Conservation (phyloP, 306 rosid genomes). For the Corylus heterophylla region DNA sequence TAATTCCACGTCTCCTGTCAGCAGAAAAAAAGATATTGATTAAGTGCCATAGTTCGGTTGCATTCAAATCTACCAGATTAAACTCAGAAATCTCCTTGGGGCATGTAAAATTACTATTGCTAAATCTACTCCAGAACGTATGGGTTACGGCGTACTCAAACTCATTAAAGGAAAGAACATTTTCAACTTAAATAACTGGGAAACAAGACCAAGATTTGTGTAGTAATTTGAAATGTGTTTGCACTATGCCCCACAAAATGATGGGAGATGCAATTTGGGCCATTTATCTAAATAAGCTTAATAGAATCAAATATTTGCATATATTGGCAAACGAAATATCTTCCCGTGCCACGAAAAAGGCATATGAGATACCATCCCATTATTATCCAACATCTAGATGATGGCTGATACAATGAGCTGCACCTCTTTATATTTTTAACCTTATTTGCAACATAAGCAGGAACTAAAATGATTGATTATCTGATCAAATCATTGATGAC, state of each 20-base stretch:
- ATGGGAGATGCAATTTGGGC: background rate
- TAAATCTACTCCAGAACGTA: background rate
- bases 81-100: background rate
- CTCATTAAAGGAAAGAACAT: background rate
- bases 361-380: background rate
- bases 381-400: background rate
- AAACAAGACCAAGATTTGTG: background rate
- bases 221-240: background rate
- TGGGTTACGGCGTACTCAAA: background rate
- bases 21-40: background rate
- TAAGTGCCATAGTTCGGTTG: too few relatives aligned
- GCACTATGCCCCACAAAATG: background rate
- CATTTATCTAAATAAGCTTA: background rate
- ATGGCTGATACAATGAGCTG: background rate
- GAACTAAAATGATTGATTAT: background rate
- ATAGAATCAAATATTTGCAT: background rate
- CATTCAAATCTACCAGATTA: background rate
- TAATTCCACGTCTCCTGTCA: background rate
- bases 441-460: background rate
- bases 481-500: background rate
- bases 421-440: background rate
- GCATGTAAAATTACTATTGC: background rate
- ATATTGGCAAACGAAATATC: background rate
- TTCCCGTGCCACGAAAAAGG: background rate
- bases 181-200: background rate